These are phyloP conservation scores for Fusarium sp. DNA, from an alignment of 2,329 filamentous ascomycete genomes.

Conservation along the genomic window DNA sequence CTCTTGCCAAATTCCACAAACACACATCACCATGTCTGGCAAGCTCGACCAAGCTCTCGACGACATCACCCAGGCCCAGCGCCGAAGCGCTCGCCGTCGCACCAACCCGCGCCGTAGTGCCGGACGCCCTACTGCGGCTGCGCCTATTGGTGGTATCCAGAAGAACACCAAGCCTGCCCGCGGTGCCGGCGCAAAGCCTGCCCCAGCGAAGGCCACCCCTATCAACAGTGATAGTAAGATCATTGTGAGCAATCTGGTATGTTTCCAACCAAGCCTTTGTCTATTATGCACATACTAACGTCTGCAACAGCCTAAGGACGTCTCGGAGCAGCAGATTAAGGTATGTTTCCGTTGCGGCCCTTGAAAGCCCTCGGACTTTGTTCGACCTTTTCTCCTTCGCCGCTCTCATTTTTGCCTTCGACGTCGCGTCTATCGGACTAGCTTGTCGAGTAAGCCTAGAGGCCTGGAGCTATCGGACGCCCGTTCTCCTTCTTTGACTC, in stretches of 20 bases:
- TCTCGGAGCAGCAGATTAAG: constrained; percentile 98
- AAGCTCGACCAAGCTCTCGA: constrained; percentile 98
- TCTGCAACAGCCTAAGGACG: constrained; percentile 82
- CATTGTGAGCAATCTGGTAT: constrained; percentile 97
- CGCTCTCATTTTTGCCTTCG: constrained; percentile 50
- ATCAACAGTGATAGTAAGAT: constrained; percentile 87
- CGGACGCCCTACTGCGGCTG: constrained; percentile 65
- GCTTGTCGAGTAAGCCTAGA: constrained; percentile 31
- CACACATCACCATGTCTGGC: constrained; percentile 77
- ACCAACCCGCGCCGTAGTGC: constrained; percentile 62
- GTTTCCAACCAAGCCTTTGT: constrained; percentile 47
- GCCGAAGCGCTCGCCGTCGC: constrained; percentile 67
- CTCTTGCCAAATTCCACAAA: constrained; percentile 20
- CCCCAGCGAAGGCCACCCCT: constrained; percentile 72
- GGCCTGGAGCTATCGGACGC: constrained; percentile 43
- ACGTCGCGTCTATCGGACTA: constrained; percentile 39
- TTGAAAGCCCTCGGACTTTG: constrained; percentile 73
- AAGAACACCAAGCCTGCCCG: constrained; percentile 77
- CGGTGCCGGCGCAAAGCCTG: constrained; percentile 67
- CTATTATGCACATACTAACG: constrained; percentile 59
- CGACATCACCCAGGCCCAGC: constrained; percentile 89
- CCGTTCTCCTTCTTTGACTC: constrained; percentile 48
- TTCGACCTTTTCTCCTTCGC: constrained; percentile 67
- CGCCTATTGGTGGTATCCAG: constrained; percentile 86
- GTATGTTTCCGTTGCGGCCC: constrained; percentile 96